phyloP scores from a whole-genome alignment of 108 stramenopile species.

The Skeletonema costatum region DNA sequence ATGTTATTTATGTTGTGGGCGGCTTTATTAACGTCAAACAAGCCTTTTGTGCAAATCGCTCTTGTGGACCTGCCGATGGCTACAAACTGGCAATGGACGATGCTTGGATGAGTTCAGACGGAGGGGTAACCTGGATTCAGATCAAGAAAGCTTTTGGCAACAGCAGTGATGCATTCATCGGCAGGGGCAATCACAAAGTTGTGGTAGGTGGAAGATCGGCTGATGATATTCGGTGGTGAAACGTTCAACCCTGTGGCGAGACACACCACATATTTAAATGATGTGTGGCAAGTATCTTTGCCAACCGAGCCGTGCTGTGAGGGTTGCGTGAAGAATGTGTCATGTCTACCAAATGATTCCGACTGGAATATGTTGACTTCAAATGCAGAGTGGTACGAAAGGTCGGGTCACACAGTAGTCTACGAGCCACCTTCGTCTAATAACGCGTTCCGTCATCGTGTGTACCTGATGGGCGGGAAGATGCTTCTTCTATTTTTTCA shows the following conservation, averaged over 20 bases:
- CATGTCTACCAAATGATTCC: slow-evolving; percentile 40
- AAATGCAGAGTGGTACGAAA: slow-evolving; percentile 36
- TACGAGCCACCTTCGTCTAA: slow-evolving; percentile 54
- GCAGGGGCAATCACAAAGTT: slow-evolving; percentile 48
- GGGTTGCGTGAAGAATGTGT: slow-evolving; percentile 5
- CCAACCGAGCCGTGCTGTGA: slow-evolving; percentile 52
- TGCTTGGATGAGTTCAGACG: slow-evolving; percentile 72
- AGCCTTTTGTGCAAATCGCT: slow-evolving; percentile 56
- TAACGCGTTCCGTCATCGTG: slow-evolving; percentile 46
- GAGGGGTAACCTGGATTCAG: slow-evolving; percentile 59
- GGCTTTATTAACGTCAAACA: slow-evolving; percentile 62
- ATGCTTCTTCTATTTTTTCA: slow-evolving; percentile 19
- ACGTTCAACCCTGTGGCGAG: slow-evolving; percentile 27
- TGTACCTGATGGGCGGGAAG: slow-evolving; percentile 54
- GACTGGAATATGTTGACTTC: slow-evolving; percentile 33
- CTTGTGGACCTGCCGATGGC: slow-evolving; percentile 67
- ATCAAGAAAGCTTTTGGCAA: slow-evolving; percentile 47
- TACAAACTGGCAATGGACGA: slow-evolving; percentile 71
- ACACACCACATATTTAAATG: slow-evolving; percentile 56
- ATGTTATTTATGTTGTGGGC: slow-evolving; percentile 72
- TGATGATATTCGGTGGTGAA: slow-evolving; percentile 58
- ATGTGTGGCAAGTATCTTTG: slow-evolving; percentile 67
- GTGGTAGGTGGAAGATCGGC: slow-evolving; percentile 37
- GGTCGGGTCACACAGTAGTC: slow-evolving; percentile 49
- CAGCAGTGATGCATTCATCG: slow-evolving; percentile 25